Evolutionary conservation across 495 filamentous ascomycete genomes (phyloP).

Genomic region (Letharia lupina): DNA sequence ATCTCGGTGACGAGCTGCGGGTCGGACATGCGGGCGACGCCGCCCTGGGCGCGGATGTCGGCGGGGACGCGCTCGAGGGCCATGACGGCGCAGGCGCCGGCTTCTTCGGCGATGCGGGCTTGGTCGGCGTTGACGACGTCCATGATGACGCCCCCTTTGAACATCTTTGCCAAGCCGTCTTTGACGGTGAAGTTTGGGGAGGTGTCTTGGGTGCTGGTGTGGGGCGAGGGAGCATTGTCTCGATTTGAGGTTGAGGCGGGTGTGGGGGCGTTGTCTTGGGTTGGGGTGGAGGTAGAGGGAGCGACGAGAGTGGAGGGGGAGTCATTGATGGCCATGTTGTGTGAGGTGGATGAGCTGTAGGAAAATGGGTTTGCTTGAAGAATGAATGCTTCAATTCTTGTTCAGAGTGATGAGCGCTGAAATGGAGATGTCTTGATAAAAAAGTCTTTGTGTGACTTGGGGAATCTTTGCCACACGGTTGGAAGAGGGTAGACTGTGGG

Average conservation of each 20-base stretch:
- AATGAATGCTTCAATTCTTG: not conserved
- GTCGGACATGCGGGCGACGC: conserved; percentile 96
- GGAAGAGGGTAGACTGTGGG: not conserved
- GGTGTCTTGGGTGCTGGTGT: conserved; percentile 29
- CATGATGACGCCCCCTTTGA: conserved; percentile 99
- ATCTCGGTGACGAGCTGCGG: conserved; percentile 93
- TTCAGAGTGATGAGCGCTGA: not conserved
- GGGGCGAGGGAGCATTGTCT: conserved; percentile 26
- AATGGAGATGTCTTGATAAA: not conserved
- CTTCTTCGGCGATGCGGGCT: conserved; percentile 95
- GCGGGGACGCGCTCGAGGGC: conserved; percentile 95
- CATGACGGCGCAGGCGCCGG: conserved; percentile 95
- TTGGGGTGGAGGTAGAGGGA: not conserved
- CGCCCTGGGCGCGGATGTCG: conserved; percentile 86
- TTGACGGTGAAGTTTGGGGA: conserved; percentile 64
- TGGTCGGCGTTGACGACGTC: conserved; percentile 93
- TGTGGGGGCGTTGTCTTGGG: not conserved
- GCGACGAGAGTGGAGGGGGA: conserved; percentile 3
- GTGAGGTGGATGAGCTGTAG: not conserved
- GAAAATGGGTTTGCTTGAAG: not conserved
- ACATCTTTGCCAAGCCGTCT: conserved; percentile 89
- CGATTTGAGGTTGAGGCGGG: conserved; percentile 8
- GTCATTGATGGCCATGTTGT: conserved; percentile 20
- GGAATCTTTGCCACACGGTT: not conserved
- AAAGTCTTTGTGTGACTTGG: not conserved